Conservation (phyloP, 148 eudicot genomes). For the Diospyros lotus region DNA sequence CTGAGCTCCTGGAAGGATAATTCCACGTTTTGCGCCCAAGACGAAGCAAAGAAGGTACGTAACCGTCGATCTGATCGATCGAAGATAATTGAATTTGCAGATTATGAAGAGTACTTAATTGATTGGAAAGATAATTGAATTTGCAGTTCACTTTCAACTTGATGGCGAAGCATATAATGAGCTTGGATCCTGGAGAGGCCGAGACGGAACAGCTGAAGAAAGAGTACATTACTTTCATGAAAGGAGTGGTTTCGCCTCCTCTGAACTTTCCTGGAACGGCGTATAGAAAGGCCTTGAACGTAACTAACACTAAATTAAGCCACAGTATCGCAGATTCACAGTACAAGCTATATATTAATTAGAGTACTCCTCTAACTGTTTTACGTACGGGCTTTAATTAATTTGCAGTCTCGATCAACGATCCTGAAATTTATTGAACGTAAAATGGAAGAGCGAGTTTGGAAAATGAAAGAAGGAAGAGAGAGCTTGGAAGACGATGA, state of each 20-base stretch:
- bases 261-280: slow-evolving; percentile 93
- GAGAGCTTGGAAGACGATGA: slow-evolving; percentile 60
- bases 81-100: slow-evolving; percentile 28
- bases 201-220: slow-evolving; percentile 87
- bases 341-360: no score
- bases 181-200: slow-evolving; percentile 77
- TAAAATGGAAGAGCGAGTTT: slow-evolving; percentile 65
- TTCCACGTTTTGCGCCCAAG: slow-evolving; percentile 75
- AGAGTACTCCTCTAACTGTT: no score
- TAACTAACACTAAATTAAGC: slow-evolving; percentile 11
- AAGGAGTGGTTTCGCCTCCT: slow-evolving; percentile 94
- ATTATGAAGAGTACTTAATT: no score
- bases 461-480: slow-evolving; percentile 24
- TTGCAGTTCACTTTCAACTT: slow-evolving; percentile 88
- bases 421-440: slow-evolving; percentile 75
- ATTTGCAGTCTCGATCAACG: slow-evolving; percentile 64
- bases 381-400: background rate
- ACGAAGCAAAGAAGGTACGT: slow-evolving; percentile 88
- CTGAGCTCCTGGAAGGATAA: slow-evolving; percentile 65
- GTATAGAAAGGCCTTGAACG: slow-evolving; percentile 84
- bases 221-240: slow-evolving; percentile 96
- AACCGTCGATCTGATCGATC: no score
- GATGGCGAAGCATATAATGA: slow-evolving; percentile 94
- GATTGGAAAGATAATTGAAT: background rate
- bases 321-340: slow-evolving; percentile 49